Evolutionary conservation across 371 early-diverging fungal genomes (phyloP), one percentile per base, ranked within the genome.

Genomic region (Rhizoclosmatium hyalinum): DNA sequence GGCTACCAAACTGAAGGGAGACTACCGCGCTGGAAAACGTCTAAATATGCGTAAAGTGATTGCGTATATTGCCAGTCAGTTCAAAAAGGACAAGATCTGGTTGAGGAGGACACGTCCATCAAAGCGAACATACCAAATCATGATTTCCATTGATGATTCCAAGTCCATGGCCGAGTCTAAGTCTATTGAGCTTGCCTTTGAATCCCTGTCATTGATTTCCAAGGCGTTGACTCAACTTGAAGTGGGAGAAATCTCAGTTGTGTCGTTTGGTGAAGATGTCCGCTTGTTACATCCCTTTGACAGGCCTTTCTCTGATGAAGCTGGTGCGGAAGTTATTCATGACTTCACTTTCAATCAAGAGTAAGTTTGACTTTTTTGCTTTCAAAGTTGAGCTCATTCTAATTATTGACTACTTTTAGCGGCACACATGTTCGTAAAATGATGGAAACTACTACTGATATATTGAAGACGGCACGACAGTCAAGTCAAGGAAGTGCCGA

Each of bases 1-100:
- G 79, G 96, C 96, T 1, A 94, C 95, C 44, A 96, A 97, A 81
- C 92, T 99, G 74, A 94, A 93, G 81, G 99, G 99, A 57, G 99
- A 99, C 88, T 99, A 98, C 84, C 93, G 94, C 67, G 98, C 95
- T 46, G 99, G 99, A 72, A 99, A 99, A 84, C 95, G 99, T 41
- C 91, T 99, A 71, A 99, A 99, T 83, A 99, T 99, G 98, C 96
- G 97, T 81, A 98, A 95, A 88, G 94, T 99, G 68, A 96, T 99
- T 75, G 96, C 99, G 2, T 99, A 99, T 80, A 98, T 99, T 82
- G 99, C 99, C 24, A 93, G 94, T 78, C 94, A 98, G 80, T 99
- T 94, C 89, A 96, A 96, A 88, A 99, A 97, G 87, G 99, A 99
- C 87, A 98, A 98, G 90, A 99, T 99, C 75, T 99, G 99, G 99